Base-by-base conservation (phyloP, 179 eudicot species). In the Silene coronaria region DNA sequence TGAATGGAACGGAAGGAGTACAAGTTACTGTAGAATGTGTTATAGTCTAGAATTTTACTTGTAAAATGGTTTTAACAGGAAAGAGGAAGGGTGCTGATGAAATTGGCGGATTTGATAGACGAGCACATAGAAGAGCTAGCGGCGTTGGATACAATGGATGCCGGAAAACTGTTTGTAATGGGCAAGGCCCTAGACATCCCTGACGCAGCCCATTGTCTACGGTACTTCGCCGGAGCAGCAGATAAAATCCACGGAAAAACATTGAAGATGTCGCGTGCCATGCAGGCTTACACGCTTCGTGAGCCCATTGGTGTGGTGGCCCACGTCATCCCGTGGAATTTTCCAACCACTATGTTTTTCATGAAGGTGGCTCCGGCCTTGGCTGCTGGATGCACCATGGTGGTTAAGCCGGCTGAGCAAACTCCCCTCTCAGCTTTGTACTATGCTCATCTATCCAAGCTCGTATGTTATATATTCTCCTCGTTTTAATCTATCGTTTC, bases 401-500 rank as follows among this genome's bases (percentile, higher is more conserved):
- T 91, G 58, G 87, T 93, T 55, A 93, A 93, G 82, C 98, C 98
- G 6, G 96, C 98, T 12, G 96, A 91, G 72, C 96, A 93, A 67
- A 88, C 97, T 0, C 97, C 96, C 0, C 91, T 91, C 19, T 88
- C 97, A 0, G 91, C 97, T 57, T 86, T 90, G 28, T 90, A 67
- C 28, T 83, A 84, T 68, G 96, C 93, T 65, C 90, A 91, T 77
- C 86, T 91, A 27, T 83, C 96, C 0, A 91, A 90, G 73, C 24
- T 82, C 88, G 97, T 89, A 85, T 26, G 74, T 5, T 34, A 0
- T 3, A 3, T n/a, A 36, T 11, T 36, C 45, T 5, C 45, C 0
- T 42, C 48, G 11, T 42, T 42, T 11, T 42, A 11, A 42, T 11
- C 48, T 10, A 10, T 42, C 11, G 11, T 42, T 42, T 11, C 48